Percentiles rank a stretch among this genome's conserved stretches.
phyloP scores from a whole-genome alignment of 2,329 filamentous ascomycete species.

The Arthroderma sp. region DNA sequence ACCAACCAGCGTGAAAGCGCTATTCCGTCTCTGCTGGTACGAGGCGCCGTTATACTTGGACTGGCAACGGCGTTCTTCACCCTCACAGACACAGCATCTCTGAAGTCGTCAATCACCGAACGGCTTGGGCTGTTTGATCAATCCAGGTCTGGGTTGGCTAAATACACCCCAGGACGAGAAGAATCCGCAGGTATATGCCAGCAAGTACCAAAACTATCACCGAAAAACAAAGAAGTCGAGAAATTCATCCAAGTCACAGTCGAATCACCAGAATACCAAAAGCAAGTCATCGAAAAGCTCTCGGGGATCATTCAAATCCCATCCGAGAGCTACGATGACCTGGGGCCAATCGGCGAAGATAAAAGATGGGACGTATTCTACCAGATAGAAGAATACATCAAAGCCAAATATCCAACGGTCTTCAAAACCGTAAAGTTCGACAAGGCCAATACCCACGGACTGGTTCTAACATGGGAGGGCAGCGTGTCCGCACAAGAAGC shows the following conservation, averaged over 20 bases:
- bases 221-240: conserved; percentile 11
- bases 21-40: too few species aligned
- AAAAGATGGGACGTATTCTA: conserved; percentile 45
- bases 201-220: conserved; percentile 12
- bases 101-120: background rate
- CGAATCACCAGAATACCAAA: conserved; percentile 7
- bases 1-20: too few species aligned
- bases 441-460: conserved; percentile 46
- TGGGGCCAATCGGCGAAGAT: conserved; percentile 42
- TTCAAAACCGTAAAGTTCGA: conserved; percentile 37
- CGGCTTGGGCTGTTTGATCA: background rate
- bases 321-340: conserved; percentile 41
- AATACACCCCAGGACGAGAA: background rate
- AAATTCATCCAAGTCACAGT: conserved; percentile 9
- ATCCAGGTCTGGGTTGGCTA: background rate
- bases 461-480: conserved; percentile 47
- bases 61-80: too few species aligned
- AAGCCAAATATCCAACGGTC: conserved; percentile 36
- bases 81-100: too few species aligned
- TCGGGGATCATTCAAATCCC: conserved; percentile 34
- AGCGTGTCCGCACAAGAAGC: conserved; percentile 22
- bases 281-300: conserved; percentile 10
- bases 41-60: too few species aligned
- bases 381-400: conserved; percentile 36
- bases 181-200: conserved; percentile 1